Conservation (phyloP, 257 asterid species). For the Solanum pennellii region DNA sequence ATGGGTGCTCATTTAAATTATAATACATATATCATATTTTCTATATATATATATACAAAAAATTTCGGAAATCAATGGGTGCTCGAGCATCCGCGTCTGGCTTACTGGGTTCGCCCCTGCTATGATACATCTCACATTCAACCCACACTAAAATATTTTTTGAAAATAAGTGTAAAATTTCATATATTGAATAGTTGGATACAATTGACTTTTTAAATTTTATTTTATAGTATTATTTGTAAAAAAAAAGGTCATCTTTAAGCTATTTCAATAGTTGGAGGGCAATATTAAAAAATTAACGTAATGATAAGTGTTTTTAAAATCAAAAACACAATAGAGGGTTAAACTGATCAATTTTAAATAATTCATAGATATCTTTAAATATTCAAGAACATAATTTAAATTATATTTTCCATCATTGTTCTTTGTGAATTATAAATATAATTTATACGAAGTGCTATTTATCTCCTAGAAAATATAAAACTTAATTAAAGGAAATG, state of each 20-base stretch:
- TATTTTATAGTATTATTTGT: not conserved
- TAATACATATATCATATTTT: too few species aligned
- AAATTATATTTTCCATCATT: not conserved
- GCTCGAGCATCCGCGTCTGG: too few species aligned
- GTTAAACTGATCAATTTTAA: not conserved
- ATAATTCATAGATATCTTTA: not conserved
- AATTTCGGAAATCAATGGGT: too few species aligned
- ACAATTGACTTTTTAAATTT: fast-evolving
- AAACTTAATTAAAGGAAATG: not conserved
- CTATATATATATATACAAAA: too few species aligned
- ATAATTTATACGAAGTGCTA: too few species aligned
- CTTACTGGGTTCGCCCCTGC: too few species aligned
- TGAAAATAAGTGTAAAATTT: not conserved
- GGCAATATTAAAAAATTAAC: not conserved
- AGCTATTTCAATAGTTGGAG: not conserved
- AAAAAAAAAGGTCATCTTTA: not conserved
- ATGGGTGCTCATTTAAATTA: too few species aligned
- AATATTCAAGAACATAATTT: not conserved
- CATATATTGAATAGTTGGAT: not conserved
- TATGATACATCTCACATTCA: not conserved
- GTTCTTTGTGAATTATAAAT: not conserved
- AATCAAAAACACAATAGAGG: not conserved
- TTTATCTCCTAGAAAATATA: too few species aligned
- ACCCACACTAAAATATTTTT: not conserved
- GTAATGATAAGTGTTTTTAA: not conserved